Evolutionary conservation across 2,329 filamentous ascomycete genomes (phyloP), one percentile per base, ranked within the genome.

Genomic region (Magnaporthiopsis rhizophila): DNA sequence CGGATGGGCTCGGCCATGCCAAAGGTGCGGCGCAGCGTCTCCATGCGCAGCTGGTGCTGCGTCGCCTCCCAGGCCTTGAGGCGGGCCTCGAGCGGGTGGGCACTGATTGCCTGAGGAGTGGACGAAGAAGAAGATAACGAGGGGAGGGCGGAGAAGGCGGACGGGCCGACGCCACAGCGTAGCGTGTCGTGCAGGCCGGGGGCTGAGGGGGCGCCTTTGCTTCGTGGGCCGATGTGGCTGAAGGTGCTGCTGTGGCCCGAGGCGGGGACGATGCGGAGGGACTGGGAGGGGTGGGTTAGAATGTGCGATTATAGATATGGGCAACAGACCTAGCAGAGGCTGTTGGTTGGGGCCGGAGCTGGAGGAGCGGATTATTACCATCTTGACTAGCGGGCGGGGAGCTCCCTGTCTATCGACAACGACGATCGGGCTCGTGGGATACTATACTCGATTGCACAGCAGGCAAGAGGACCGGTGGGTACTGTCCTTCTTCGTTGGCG

Each of bases 101-200:
- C 79, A 58, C 87, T 91, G 70, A 73, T 63, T 66, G 77, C 72
- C 65, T 78, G 72, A 63, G 79, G 75, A 64, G 78, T 74, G 65
- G 82, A 77, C 70, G 77, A 74, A 69, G 84, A 76, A 62, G 84
- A 76, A 62, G 62, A 58, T 1, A 62, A 8, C 7, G 59, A 76
- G 66, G 79, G 72, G 63, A 78, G 75, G 63, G 79, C 74, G 65
- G 82, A 77, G 69, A 77, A 74, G 69, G 84, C 76, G 61, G 80
- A 80, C n/a, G 86, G 87, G 70, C 87, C 86, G 69, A 96, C 84
- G 78, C 93, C 92, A 68, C 88, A 82, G 73, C 95, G 93, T 71
- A 99, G 89, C 24, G 90, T 93, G 81, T 98, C 95, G 83, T 96
- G 93, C 68, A 98, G 83, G 70, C 94, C 94, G 0, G 93, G 93